Conservation (phyloP, 768 basidiomycete genomes). For the Phaeolepiota aurea region DNA sequence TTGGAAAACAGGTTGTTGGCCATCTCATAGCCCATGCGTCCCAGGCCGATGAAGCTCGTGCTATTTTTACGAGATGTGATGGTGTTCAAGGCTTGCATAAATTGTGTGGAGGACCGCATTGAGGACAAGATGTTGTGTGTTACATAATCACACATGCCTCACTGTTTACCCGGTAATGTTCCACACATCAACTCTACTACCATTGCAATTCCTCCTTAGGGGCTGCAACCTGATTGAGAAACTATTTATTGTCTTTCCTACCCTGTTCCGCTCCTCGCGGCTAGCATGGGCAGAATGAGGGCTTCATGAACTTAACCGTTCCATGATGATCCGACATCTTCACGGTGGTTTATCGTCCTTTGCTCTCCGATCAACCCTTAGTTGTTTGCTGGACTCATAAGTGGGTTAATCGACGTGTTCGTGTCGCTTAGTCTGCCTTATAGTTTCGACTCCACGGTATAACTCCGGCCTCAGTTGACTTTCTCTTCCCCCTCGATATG, state of each 20-base stretch:
- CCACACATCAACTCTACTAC: too few species aligned
- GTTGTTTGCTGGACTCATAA: background rate
- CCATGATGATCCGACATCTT: background rate
- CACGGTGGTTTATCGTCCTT: background rate
- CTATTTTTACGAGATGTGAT: constrained; percentile 32
- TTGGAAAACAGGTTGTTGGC: constrained; percentile 77
- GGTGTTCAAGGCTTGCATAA: constrained; percentile 29
- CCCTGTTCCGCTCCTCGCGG: too few species aligned
- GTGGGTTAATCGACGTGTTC: background rate
- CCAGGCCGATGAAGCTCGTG: constrained; percentile 79
- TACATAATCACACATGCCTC: too few species aligned
- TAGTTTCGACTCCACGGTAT: background rate
- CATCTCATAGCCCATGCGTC: constrained; percentile 88
- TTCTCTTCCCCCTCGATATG: background rate
- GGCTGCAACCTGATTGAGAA: too few species aligned
- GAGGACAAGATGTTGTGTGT: too few species aligned
- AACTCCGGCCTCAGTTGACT: constrained; percentile 1
- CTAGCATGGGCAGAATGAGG: too few species aligned
- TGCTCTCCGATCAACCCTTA: background rate
- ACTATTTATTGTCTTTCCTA: too few species aligned
- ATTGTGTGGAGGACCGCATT: constrained; percentile 46
- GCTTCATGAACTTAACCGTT: background rate
- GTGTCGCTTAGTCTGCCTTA: background rate
- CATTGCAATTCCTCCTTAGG: too few species aligned
- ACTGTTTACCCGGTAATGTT: too few species aligned